Percentiles rank a stretch among this genome's conserved stretches.
Conservation (phyloP, 768 basidiomycete genomes). For the Xerocomellus amylosporus region DNA sequence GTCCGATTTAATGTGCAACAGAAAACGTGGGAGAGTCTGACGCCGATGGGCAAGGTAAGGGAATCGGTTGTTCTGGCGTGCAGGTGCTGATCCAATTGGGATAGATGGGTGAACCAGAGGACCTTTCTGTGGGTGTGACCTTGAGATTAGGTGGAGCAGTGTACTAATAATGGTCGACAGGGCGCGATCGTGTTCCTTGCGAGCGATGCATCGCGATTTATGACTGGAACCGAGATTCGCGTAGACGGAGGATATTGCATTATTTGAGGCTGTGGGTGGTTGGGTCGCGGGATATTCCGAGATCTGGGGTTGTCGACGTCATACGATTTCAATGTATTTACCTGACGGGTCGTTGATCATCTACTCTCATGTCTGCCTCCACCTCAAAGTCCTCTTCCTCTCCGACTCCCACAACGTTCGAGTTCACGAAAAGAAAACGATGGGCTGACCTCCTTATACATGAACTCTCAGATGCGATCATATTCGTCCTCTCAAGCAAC, state of each 20-base stretch:
- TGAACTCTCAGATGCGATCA: constrained; percentile 72
- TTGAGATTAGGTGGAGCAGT: neutral
- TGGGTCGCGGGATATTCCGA: constrained; percentile 10
- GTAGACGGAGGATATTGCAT: constrained; percentile 90
- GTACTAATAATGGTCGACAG: constrained; percentile 34
- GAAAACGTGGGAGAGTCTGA: constrained; percentile 82
- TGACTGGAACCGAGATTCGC: constrained; percentile 82
- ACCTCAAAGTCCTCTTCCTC: constrained; percentile 6
- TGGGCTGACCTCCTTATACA: constrained; percentile 81
- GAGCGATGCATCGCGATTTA: constrained; percentile 86
- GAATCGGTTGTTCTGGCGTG: neutral
- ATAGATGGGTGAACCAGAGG: constrained; percentile 90
- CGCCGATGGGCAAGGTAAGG: constrained; percentile 78
- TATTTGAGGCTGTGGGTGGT: constrained; percentile 37
- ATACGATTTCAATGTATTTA: constrained; percentile 8
- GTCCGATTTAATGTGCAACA: constrained; percentile 26
- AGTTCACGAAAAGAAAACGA: constrained; percentile 83
- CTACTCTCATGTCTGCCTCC: constrained; percentile 18
- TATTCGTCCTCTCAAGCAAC: constrained; percentile 62
- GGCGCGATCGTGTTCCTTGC: constrained; percentile 88
- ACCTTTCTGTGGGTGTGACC: constrained; percentile 61
- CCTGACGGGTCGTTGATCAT: no score
- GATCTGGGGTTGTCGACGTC: constrained; percentile 26
- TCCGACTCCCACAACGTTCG: constrained; percentile 43
- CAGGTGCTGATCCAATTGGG: constrained; percentile 21